Conservation (phyloP, 345 rosid genomes). For the Hibiscus tridactylites region DNA sequence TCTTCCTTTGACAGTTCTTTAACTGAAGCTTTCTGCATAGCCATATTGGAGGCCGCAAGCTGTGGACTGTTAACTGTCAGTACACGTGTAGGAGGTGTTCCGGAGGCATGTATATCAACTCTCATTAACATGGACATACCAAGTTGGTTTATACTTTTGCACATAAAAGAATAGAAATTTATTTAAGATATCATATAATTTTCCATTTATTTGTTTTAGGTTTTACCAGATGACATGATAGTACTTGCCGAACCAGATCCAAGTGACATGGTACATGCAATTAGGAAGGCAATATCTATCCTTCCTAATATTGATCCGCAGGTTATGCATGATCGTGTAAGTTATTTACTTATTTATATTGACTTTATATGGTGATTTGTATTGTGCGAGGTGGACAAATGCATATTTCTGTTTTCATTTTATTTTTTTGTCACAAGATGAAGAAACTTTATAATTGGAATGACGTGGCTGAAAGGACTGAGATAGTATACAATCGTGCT, state of each 20-base stretch:
- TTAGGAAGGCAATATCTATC: conserved; percentile 63
- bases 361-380: background rate
- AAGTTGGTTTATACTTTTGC: background rate
- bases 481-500: conserved; percentile 78
- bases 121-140: background rate
- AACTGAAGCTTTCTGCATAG: conserved; percentile 98
- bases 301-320: conserved; percentile 80
- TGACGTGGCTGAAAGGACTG: conserved; percentile 91
- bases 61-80: conserved; percentile 92
- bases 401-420: background rate
- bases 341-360: conserved; percentile 16
- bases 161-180: background rate
- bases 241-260: conserved; percentile 98
- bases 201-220: conserved; percentile 31
- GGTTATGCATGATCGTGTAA: conserved; percentile 79
- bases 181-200: background rate
- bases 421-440: conserved; percentile 31
- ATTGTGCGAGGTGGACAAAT: background rate
- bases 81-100: conserved; percentile 95
- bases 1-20: conserved; percentile 56
- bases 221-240: conserved; percentile 93
- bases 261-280: conserved; percentile 75
- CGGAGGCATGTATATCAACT: conserved; percentile 52
- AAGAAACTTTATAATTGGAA: conserved; percentile 88
- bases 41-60: conserved; percentile 96